Conservation (phyloP, 179 eudicot genomes). For the Spergularia azorica region DNA sequence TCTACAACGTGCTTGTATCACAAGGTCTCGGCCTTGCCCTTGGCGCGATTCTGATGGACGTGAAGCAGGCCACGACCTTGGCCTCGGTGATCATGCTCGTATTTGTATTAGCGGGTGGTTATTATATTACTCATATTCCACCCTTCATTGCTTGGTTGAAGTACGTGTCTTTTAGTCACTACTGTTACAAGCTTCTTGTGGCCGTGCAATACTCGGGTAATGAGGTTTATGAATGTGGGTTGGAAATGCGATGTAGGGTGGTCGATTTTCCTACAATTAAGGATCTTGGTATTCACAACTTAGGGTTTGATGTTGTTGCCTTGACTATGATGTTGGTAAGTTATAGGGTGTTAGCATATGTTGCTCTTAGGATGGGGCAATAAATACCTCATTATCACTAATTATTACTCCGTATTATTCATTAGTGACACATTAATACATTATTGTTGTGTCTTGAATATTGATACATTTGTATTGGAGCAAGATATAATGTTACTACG, state of each 20-base stretch:
- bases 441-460: background rate
- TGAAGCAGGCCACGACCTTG: conserved; percentile 70
- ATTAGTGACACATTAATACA: background rate
- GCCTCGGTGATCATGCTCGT: conserved; percentile 81
- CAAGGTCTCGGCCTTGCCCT: conserved; percentile 85
- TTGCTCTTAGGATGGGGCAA: conserved; percentile 50
- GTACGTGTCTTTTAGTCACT: conserved; percentile 70
- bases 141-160: conserved; percentile 68
- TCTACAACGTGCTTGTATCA: conserved; percentile 69
- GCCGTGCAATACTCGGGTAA: conserved; percentile 59
- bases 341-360: conserved; percentile 71
- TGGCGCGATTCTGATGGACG: conserved; percentile 80
- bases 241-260: conserved; percentile 48
- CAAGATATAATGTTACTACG: too few relatives aligned
- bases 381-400: background rate
- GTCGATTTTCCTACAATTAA: conserved; percentile 57
- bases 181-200: conserved; percentile 76
- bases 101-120: conserved; percentile 72
- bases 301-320: conserved; percentile 62
- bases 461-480: too few relatives aligned
- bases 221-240: conserved; percentile 66
- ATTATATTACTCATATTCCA: conserved; percentile 72
- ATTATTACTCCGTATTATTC: too few relatives aligned
- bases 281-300: conserved; percentile 46
- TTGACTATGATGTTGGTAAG: conserved; percentile 68